Base-by-base conservation (phyloP, 2,329 filamentous ascomycete species). In the Aspergillus pseudonomiae region DNA sequence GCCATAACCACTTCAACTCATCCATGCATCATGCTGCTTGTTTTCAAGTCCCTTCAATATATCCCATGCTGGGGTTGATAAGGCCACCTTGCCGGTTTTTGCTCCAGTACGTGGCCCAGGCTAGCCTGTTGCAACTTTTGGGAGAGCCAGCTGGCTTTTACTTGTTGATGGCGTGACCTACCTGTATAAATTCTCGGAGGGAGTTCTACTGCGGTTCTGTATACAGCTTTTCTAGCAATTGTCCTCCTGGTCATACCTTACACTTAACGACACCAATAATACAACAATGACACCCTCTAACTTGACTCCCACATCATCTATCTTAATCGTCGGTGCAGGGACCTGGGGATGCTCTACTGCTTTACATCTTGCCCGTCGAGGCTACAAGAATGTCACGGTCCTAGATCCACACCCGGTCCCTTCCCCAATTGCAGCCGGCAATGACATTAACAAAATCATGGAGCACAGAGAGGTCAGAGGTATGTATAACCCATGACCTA, bases 331-430 rank as follows among this genome's bases (percentile, higher is more conserved):
- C 57, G 83, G 83, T 10, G 81, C 78, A 26, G 84, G 84, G 11
- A 84, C 83, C 0, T 85, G 84, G 74, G 84, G 84, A 14, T 80
- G 79, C 39, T 82, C 80, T 9, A 84, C 83, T n/a, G 83, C 84
- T n/a, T 75, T 84, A 24, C 80, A 85, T 67, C 76, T 86, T 6
- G 80, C 82, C 30, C 78, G 82, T 34, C 75, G 79, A 57, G 83
- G 83, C 46, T 85, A 84, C 68, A 77, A 75, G 45, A 78, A 82
- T 64, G 77, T 85, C 61, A 83, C 77, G 4, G 79, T 85, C 6
- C 73, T 86, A 12, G 83, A 85, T 64, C 78, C 78, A 0, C 78
- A 83, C 61, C 74, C 74, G 0, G 77, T 83, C 4, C 82, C 82
- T 1, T 84, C 81, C 6, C 71, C 75, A 6, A 82, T 83, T 58